phyloP scores from a whole-genome alignment of 2,329 filamentous ascomycete species.

The Bipolaris cookei region DNA sequence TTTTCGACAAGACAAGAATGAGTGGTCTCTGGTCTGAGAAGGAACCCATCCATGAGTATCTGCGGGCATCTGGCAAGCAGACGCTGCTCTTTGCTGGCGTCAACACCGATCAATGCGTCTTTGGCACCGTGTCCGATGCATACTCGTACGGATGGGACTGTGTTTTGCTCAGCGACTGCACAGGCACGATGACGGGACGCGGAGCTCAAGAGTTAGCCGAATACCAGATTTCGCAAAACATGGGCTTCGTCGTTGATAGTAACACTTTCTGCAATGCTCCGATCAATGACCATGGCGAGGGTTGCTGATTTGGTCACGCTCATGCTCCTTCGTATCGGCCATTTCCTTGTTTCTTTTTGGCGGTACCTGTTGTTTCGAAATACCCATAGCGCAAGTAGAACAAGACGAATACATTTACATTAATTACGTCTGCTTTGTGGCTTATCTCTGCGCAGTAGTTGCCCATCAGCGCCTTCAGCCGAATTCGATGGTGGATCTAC shows the following conservation, averaged over 20 bases:
- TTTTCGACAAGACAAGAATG: constrained; percentile 54
- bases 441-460: constrained; percentile 7
- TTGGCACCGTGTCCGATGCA: constrained; percentile 52
- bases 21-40: constrained; percentile 52
- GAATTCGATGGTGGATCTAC: constrained; percentile 28
- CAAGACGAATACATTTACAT: constrained; percentile 11
- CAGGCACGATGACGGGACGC: constrained; percentile 51
- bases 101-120: constrained; percentile 54
- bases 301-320: neutral
- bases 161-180: constrained; percentile 51
- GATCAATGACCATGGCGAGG: constrained; percentile 13
- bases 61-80: constrained; percentile 50
- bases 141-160: constrained; percentile 53
- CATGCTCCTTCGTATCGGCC: neutral
- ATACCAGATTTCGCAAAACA: constrained; percentile 52
- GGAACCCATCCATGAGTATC: constrained; percentile 51
- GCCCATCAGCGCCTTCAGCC: constrained; percentile 16
- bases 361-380: constrained; percentile 7
- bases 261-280: constrained; percentile 38
- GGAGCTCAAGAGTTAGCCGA: constrained; percentile 51
- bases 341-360: neutral
- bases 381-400: constrained; percentile 11
- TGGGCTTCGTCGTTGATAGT: constrained; percentile 53
- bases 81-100: constrained; percentile 52
- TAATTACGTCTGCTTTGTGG: constrained; percentile 6